Evolutionary conservation across 345 rosid species (phyloP).

Genomic region (Eucalyptus virginea): DNA sequence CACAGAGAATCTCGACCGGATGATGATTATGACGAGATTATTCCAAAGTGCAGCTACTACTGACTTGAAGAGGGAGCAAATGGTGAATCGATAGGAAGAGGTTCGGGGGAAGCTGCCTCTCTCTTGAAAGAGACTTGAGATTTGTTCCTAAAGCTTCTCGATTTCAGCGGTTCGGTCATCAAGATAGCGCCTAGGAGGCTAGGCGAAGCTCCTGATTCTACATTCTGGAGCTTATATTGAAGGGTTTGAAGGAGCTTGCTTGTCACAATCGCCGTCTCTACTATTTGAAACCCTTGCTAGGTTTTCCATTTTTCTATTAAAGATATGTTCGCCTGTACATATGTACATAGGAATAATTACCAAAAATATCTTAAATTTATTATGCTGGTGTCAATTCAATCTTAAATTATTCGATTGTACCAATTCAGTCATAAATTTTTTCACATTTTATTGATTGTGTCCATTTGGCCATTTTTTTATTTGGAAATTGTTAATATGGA

Average conservation of each 20-base stretch:
- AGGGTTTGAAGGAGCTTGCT: not conserved
- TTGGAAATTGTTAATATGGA: not conserved
- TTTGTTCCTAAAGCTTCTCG: not conserved
- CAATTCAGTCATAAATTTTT: too few species aligned
- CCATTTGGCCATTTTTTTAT: too few species aligned
- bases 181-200: not conserved
- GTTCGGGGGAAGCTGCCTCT: not conserved
- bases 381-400: rapidly evolving
- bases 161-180: not conserved
- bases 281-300: not conserved
- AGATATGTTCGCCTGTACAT: not conserved
- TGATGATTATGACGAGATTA: not conserved
- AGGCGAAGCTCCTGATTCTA: not conserved
- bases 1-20: not conserved
- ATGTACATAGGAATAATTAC: not conserved
- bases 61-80: not conserved
- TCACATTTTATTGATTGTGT: too few species aligned
- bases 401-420: too few species aligned
- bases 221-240: not conserved
- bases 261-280: not conserved
- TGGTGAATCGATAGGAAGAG: not conserved
- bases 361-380: too few species aligned
- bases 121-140: not conserved
- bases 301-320: not conserved
- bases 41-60: not conserved